Evolutionary conservation across 768 basidiomycete species (phyloP), one percentile per base, ranked within the genome.

Genomic region (Crepidotus variabilis): DNA sequence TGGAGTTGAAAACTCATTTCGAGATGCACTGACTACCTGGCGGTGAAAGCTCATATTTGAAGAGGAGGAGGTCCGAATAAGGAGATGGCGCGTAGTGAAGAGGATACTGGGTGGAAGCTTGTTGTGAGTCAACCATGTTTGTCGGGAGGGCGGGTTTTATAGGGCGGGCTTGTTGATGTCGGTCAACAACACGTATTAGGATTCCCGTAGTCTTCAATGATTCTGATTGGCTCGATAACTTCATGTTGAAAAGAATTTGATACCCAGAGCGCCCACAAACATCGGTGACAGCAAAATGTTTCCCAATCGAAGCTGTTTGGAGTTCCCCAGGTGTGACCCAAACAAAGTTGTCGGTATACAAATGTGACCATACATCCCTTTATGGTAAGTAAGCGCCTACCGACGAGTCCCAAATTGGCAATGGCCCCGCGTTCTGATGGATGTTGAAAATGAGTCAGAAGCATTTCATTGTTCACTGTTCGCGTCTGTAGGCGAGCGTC

Each of bases 161-260:
- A 24, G 55, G 50, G 55, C 50, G 55, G 43, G 43, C 28, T 6
- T 56, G 50, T 51, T 56, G 55, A 28, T 13, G 55, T 55, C 55
- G 55, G 47, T 50, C 36, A 39, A 32, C 36, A 55, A 21, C 5
- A 49, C 55, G n/a, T 13, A 24, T 56, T 45, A 43, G 50, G 55
- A 51, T 20, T 24, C 22, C 24, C 55, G 49, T 28, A 21, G 33
- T n/a, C 18, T 11, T 13, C 4, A 10, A 50, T 32, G 34, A 45
- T 49, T 43, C 32, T 56, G 49, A 49, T 55, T 50, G 54, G 54
- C 13, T 54, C 2, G 46, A 23, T 11, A 55, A 13, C 24, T n/a
- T 39, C 18, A 34, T 33, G 22, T 47, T 21, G 39, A 3, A 43
- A 43, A 43, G 39, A 43, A 32, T 39, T 18, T 53, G 34, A 53